These are phyloP conservation scores for Phytophthora litchii DNA, from an alignment of 352 stramenopile genomes.

Conservation along the genomic window DNA sequence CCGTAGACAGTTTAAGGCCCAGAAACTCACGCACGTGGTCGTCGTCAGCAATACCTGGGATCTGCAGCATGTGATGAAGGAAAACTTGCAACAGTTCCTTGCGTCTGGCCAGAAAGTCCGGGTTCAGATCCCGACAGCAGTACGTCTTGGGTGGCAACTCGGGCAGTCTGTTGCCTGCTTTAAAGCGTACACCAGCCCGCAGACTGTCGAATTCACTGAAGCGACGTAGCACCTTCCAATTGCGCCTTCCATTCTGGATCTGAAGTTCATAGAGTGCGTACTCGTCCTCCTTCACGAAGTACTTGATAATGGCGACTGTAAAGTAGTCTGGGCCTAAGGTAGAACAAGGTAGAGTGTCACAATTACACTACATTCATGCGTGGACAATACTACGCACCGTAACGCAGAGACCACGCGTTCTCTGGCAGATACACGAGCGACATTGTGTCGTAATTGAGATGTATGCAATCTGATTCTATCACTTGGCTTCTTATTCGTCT, in stretches of 20 bases:
- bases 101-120: slow-evolving; percentile 63
- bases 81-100: slow-evolving; percentile 60
- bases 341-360: slow-evolving; percentile 1
- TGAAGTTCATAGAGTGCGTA: slow-evolving; percentile 75
- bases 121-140: slow-evolving; percentile 76
- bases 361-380: not conserved
- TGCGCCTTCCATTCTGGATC: slow-evolving; percentile 69
- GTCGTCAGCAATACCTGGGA: slow-evolving; percentile 65
- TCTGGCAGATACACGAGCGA: slow-evolving; percentile 79
- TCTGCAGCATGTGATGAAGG: slow-evolving; percentile 66
- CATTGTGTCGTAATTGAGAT: slow-evolving; percentile 35
- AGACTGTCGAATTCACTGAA: slow-evolving; percentile 79
- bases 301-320: slow-evolving; percentile 63
- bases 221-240: slow-evolving; percentile 70
- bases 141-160: slow-evolving; percentile 70
- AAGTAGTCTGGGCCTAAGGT: slow-evolving; percentile 73
- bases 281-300: slow-evolving; percentile 49
- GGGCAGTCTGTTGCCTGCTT: slow-evolving; percentile 49
- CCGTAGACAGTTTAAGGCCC: slow-evolving; percentile 58
- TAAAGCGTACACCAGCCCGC: slow-evolving; percentile 52
- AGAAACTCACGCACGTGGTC: slow-evolving; percentile 64
- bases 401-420: slow-evolving; percentile 71
- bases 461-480: slow-evolving; percentile 17
- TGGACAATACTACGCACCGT: slow-evolving; percentile 47
- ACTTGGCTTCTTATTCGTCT: slow-evolving; percentile 10